Percentiles rank a stretch among this genome's conserved stretches.
phyloP scores from a whole-genome alignment of 2,329 filamentous ascomycete genomes.

The Neonectria hederae region DNA sequence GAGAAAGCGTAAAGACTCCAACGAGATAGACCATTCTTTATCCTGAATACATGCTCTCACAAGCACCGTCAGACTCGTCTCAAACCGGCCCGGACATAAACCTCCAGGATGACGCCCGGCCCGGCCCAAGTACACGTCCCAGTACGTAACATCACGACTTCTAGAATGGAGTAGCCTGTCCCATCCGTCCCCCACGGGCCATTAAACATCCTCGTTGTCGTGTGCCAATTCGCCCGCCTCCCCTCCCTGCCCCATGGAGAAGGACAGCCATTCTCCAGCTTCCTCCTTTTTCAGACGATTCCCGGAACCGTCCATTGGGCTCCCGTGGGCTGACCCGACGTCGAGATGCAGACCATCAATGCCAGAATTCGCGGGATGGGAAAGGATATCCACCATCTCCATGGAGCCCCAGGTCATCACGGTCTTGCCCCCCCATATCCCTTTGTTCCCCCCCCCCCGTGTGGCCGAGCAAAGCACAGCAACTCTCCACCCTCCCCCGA shows the following conservation, averaged over 20 bases:
- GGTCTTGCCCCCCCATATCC: slow-evolving; percentile 9
- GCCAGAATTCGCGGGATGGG: neutral
- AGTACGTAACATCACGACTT: slow-evolving; percentile 41
- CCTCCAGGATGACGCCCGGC: slow-evolving; percentile 29
- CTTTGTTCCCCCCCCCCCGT: slow-evolving; percentile 14
- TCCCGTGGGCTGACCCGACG: slow-evolving; percentile 8
- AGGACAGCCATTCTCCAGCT: slow-evolving; percentile 8
- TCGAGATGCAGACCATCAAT: neutral
- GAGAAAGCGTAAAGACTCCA: neutral
- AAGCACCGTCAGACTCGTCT: neutral
- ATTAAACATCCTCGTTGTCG: slow-evolving; percentile 17
- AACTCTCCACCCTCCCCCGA: slow-evolving; percentile 3
- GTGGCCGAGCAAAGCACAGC: neutral
- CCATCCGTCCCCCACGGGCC: slow-evolving; percentile 28
- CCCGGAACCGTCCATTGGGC: neutral
- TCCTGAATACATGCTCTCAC: neutral
- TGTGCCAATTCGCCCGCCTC: slow-evolving; percentile 14
- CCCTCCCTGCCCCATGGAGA: slow-evolving; percentile 27
- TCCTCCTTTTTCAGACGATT: neutral
- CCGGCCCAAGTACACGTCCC: slow-evolving; percentile 24
- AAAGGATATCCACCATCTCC: slow-evolving; percentile 7
- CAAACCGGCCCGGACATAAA: slow-evolving; percentile 31
- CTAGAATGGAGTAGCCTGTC: slow-evolving; percentile 30
- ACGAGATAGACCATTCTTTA: neutral
- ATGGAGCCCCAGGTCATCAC: slow-evolving; percentile 6